These are phyloP conservation scores for Macadamia tetraphylla DNA, from an alignment of 164 flowering plant species.

Conservation along the genomic window DNA sequence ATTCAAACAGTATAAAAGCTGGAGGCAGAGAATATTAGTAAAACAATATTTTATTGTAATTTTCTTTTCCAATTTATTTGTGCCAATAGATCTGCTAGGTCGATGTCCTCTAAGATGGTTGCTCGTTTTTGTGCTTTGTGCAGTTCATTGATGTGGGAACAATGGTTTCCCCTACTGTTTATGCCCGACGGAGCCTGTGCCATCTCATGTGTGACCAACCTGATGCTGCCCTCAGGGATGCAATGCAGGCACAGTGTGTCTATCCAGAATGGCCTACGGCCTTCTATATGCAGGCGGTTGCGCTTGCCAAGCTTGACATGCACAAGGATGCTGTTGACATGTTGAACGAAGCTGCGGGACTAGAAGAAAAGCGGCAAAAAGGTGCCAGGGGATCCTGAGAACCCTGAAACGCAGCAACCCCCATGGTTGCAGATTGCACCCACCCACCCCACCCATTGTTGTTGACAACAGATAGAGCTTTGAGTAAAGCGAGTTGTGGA, in stretches of 20 bases:
- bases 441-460: slow-evolving; percentile 10
- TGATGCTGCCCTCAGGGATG: slow-evolving; percentile 93
- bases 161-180: slow-evolving; percentile 89
- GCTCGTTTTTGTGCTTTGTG: neutral
- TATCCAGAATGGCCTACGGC: slow-evolving; percentile 95
- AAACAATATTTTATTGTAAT: too few species aligned
- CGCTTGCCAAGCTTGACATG: slow-evolving; percentile 92
- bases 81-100: too few species aligned
- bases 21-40: too few species aligned
- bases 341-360: slow-evolving; percentile 78
- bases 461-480: slow-evolving; percentile 8
- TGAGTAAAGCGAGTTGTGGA: slow-evolving; percentile 19
- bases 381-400: slow-evolving; percentile 39
- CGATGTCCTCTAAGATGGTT: neutral
- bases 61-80: too few species aligned
- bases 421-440: slow-evolving; percentile 7
- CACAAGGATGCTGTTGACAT: slow-evolving; percentile 90
- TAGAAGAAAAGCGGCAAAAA: slow-evolving; percentile 74
- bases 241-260: slow-evolving; percentile 96
- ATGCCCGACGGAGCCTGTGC: slow-evolving; percentile 85
- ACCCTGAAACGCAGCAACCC: too few species aligned
- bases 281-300: slow-evolving; percentile 95
- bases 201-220: slow-evolving; percentile 84
- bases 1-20: too few species aligned
- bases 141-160: slow-evolving; percentile 96